These are phyloP conservation scores for Cadophora luteo-olivacea DNA, from an alignment of 2,329 filamentous ascomycete genomes.

Conservation along the genomic window DNA sequence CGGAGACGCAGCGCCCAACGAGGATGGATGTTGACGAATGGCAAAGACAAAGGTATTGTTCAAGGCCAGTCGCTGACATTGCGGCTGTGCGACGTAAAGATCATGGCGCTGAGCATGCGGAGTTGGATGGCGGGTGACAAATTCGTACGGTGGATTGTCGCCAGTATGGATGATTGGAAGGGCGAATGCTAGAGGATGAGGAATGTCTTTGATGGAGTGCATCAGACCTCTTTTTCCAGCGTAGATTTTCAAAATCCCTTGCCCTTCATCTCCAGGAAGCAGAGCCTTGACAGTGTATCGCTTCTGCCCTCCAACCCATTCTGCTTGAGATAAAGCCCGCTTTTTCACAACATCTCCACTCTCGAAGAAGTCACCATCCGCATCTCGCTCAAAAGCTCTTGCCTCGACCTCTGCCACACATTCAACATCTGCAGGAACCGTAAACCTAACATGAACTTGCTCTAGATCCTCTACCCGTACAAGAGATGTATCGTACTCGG, in stretches of 20 bases:
- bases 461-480: slow-evolving; percentile 89
- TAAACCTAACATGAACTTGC: slow-evolving; percentile 87
- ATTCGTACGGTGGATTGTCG: slow-evolving; percentile 93
- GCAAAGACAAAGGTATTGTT: slow-evolving; percentile 99
- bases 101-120: slow-evolving; percentile 98
- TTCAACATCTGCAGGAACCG: slow-evolving; percentile 88
- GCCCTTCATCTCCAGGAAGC: slow-evolving; percentile 88
- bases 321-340: slow-evolving; percentile 85
- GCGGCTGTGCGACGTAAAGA: slow-evolving; percentile 94
- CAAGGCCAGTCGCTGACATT: slow-evolving; percentile 84
- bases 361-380: slow-evolving; percentile 92
- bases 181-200: slow-evolving; percentile 86
- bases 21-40: slow-evolving; percentile 88
- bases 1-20: slow-evolving; percentile 50
- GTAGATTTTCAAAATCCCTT: slow-evolving; percentile 87
- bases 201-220: slow-evolving; percentile 97
- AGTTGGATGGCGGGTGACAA: slow-evolving; percentile 90
- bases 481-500: slow-evolving; percentile 89
- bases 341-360: slow-evolving; percentile 87
- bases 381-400: slow-evolving; percentile 78
- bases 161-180: slow-evolving; percentile 91
- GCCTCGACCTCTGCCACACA: slow-evolving; percentile 92
- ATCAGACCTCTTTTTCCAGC: slow-evolving; percentile 93
- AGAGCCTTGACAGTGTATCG: slow-evolving; percentile 93
- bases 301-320: slow-evolving; percentile 88